These are phyloP conservation scores for Thermothielavioides terrestris DNA, from an alignment of 495 filamentous ascomycete species.

Conservation along the genomic window DNA sequence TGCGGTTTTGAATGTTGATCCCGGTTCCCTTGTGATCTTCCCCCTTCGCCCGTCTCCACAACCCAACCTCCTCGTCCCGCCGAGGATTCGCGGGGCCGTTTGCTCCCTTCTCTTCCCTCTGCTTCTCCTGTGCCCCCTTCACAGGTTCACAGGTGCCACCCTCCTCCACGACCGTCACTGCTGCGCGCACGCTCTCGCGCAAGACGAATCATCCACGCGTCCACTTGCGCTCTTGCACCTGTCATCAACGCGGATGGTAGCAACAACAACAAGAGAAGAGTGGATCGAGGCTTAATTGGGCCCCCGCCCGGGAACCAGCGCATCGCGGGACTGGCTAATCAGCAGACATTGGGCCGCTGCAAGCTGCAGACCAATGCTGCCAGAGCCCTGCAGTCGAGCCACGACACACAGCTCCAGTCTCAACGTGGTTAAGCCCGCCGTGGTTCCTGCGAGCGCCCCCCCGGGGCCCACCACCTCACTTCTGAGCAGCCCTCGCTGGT, in stretches of 20 bases:
- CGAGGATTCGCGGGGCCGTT: conserved; percentile 3
- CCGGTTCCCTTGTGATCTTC: not conserved
- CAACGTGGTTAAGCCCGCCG: conserved; percentile 31
- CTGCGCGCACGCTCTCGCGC: not conserved
- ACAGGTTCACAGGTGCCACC: no score
- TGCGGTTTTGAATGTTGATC: not conserved
- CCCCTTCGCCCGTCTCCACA: conserved; percentile 5
- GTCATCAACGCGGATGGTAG: conserved; percentile 8
- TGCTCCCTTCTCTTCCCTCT: not conserved
- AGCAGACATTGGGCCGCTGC: conserved; percentile 41
- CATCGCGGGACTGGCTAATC: conserved; percentile 35
- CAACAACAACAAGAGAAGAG: conserved; percentile 14
- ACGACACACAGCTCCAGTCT: conserved; percentile 43
- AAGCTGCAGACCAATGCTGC: conserved; percentile 42
- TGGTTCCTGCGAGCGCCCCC: conserved; percentile 18
- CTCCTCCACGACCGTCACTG: conserved; percentile 1
- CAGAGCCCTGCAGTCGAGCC: conserved; percentile 51
- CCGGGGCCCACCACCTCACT: no score
- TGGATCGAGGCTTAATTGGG: conserved; percentile 22
- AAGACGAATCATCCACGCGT: conserved; percentile 18
- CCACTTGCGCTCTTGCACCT: conserved; percentile 9
- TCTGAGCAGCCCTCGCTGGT: not conserved
- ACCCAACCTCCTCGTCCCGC: conserved; percentile 3
- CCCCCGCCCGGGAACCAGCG: conserved; percentile 18
- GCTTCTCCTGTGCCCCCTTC: no score